Conservation (phyloP, 1,284 basidiomycete genomes). For the Cystobasidiaceae sp. region DNA sequence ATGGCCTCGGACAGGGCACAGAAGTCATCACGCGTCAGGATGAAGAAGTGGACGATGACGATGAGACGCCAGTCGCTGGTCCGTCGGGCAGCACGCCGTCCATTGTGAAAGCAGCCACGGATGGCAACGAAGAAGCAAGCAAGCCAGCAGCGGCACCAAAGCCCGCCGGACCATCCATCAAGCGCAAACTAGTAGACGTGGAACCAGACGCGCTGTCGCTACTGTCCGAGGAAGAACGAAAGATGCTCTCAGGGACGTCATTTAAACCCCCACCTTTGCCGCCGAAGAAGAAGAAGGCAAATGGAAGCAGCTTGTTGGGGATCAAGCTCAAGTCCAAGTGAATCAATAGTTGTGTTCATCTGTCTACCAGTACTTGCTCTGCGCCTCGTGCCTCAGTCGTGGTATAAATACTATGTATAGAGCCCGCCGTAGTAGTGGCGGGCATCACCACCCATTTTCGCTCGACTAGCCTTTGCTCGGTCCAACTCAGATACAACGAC, state of each 20-base stretch:
- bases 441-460: too few relatives aligned
- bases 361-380: too few relatives aligned
- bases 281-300: conserved; percentile 39
- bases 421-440: too few relatives aligned
- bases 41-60: conserved; percentile 29
- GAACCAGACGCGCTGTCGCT: conserved; percentile 52
- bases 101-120: conserved; percentile 29
- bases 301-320: conserved; percentile 19
- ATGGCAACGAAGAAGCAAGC: conserved; percentile 36
- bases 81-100: conserved; percentile 9
- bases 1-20: conserved; percentile 27
- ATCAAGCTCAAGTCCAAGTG: conserved; percentile 30
- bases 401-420: too few relatives aligned
- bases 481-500: too few relatives aligned
- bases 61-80: conserved; percentile 23
- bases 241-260: conserved; percentile 51
- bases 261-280: conserved; percentile 32
- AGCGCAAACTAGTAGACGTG: conserved; percentile 43
- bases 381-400: too few relatives aligned
- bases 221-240: conserved; percentile 65
- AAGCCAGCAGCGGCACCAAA: conserved; percentile 43
- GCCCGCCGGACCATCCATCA: conserved; percentile 58
- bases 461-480: too few relatives aligned
- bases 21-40: conserved; percentile 32
- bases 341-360: too few relatives aligned